Evolutionary conservation across 164 flowering plant genomes (phyloP).

Genomic region (Magnolia changhungtana): DNA sequence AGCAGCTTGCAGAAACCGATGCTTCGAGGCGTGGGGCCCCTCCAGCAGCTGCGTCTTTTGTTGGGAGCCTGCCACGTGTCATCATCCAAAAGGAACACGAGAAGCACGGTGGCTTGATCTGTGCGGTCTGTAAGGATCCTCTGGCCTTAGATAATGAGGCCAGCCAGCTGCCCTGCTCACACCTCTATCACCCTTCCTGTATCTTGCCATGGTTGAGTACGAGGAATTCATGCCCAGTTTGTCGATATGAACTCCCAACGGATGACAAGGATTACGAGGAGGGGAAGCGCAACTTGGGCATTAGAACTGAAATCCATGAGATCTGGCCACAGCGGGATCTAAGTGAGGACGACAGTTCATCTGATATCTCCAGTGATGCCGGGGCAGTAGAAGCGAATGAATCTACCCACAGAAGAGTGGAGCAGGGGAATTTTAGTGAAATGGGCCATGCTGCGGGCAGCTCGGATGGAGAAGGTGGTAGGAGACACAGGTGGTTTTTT

Average conservation of each 20-base stretch:
- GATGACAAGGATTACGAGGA: slow-evolving; percentile 77
- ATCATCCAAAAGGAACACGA: slow-evolving; percentile 42
- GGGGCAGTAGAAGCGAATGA: slow-evolving; percentile 31
- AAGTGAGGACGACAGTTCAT: slow-evolving; percentile 47
- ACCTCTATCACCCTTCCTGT: slow-evolving; percentile 78
- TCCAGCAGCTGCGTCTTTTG: slow-evolving; percentile 66
- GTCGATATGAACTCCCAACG: slow-evolving; percentile 89
- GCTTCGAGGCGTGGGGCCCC: slow-evolving; percentile 74
- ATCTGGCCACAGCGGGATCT: slow-evolving; percentile 24
- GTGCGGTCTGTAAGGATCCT: slow-evolving; percentile 87
- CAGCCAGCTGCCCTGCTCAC: slow-evolving; percentile 80
- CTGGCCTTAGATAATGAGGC: slow-evolving; percentile 48
- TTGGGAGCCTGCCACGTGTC: slow-evolving; percentile 53
- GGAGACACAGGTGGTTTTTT: slow-evolving; percentile 60
- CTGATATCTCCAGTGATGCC: slow-evolving; percentile 21
- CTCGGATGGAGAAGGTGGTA: slow-evolving; percentile 21
- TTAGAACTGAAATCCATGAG: slow-evolving; percentile 17
- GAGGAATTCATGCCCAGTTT: slow-evolving; percentile 91
- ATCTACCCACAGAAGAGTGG: slow-evolving; percentile 2
- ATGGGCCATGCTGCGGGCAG: slow-evolving; percentile 10
- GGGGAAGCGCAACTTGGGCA: slow-evolving; percentile 29
- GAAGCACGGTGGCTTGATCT: slow-evolving; percentile 44
- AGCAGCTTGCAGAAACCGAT: slow-evolving; percentile 52
- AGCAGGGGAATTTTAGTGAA: slow-evolving; percentile 11
- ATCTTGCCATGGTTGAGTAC: slow-evolving; percentile 80